Evolutionary conservation across 2,329 filamentous ascomycete genomes (phyloP), one percentile per base, ranked within the genome.

Genomic region (Pyrenophora graminea): DNA sequence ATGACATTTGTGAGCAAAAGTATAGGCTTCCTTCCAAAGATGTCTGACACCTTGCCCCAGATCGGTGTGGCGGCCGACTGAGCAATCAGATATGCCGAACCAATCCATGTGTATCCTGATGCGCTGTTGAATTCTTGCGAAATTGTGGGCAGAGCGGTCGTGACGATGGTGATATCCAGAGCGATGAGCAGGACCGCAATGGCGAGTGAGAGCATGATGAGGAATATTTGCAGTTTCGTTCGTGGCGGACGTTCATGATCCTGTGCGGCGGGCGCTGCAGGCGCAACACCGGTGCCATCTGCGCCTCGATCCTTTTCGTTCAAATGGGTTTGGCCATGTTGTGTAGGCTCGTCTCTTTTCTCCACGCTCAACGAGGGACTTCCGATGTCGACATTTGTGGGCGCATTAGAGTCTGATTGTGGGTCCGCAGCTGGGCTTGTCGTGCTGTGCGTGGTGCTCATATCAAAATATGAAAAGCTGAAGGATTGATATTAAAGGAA

Each of bases 41-140:
- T 87, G 73, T 88, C 86, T 38, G 82, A 84, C 18, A 86, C 72
- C 62, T 86, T 86, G 18, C 83, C 83, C 82, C 83, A 86, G 27
- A 82, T 76, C 2, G 82, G 82, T 2, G 81, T 80, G 17, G 80
- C 71, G 0, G 79, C 78, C 3, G 78, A 72, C 53, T 76, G 77
- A 34, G 76, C 76, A 17, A 82, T 74, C 1, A 80, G 63, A 53
- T 81, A 83, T 6, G 79, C 76, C 19, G 74, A 76, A 13, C 80
- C 80, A 30, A 83, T 77, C 81, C 81, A 83, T 5, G 76, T 78
- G 55, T 82, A 82, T 17, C 78, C 79, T 10, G 74, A 66, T 3
- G 75, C 71, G 4, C 78, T 80, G 15, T 80, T 69, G 61, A 84
- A 82, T 30, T 81, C 70, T 53, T 79, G 75, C 13, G 78, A 76